phyloP scores from a whole-genome alignment of 1,284 basidiomycete genomes.

The Bjerkandera adusta region DNA sequence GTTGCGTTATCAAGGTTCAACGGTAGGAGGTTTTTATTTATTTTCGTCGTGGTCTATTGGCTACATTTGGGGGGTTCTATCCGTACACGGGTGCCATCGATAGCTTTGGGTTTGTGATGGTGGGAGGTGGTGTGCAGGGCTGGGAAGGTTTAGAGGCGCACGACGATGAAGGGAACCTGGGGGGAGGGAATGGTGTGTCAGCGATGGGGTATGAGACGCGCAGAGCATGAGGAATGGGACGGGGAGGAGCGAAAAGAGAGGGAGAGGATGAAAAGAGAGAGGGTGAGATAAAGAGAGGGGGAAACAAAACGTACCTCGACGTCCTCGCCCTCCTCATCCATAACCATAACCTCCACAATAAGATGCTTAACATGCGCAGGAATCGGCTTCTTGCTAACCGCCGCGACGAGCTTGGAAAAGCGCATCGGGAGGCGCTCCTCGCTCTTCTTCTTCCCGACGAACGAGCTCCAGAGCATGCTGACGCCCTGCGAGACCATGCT shows the following conservation, averaged over 20 bases:
- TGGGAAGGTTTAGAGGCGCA: conserved; percentile 12
- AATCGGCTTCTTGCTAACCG: conserved; percentile 91
- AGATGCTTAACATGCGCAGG: conserved; percentile 79
- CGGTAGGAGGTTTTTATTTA: neutral
- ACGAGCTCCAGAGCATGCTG: conserved; percentile 97
- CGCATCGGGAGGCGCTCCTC: conserved; percentile 87
- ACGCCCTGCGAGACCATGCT: conserved; percentile 97
- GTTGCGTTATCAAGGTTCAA: neutral
- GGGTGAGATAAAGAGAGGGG: neutral
- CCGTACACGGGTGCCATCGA: conserved; percentile 7
- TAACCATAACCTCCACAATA: conserved; percentile 93
- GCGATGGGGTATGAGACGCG: too few species aligned
- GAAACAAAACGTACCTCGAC: conserved; percentile 56
- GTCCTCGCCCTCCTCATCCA: conserved; percentile 87
- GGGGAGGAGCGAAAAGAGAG: too few species aligned
- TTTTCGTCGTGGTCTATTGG: conserved; percentile 4
- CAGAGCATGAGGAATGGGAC: neutral
- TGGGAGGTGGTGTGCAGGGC: too few species aligned
- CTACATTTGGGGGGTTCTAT: conserved; percentile 11
- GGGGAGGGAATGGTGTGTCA: neutral
- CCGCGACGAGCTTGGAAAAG: conserved; percentile 90
- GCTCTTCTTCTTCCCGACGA: conserved; percentile 90
- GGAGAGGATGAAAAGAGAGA: neutral
- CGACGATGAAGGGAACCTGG: conserved; percentile 23
- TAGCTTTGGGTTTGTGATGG: neutral